Evolutionary conservation across 768 basidiomycete genomes (phyloP).

Genomic region (Russula compacta): DNA sequence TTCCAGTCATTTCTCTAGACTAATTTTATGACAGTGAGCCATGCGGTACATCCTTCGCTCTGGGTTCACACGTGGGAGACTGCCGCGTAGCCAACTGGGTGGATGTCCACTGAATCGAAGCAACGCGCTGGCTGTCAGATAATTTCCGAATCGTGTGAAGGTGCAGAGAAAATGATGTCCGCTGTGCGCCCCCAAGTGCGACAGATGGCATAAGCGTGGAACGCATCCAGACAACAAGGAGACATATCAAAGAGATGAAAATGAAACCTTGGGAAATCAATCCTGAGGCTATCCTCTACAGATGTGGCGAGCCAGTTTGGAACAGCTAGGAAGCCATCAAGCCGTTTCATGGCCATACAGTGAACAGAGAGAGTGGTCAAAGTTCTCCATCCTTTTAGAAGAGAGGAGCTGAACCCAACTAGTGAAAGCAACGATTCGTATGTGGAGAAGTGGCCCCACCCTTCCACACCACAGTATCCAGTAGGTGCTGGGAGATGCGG

Average conservation of each 20-base stretch:
- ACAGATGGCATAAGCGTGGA: not conserved
- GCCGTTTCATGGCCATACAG: no score
- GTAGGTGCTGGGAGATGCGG: no score
- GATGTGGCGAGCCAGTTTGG: no score
- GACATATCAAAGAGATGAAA: not conserved
- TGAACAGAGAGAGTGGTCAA: no score
- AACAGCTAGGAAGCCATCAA: no score
- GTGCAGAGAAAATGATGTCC: not conserved
- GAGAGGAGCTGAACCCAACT: no score
- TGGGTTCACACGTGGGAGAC: not conserved
- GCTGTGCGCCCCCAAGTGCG: not conserved
- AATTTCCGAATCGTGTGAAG: not conserved
- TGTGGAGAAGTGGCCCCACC: no score
- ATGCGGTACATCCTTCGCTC: not conserved
- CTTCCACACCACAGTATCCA: no score
- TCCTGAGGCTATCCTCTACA: not conserved
- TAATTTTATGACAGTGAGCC: not conserved
- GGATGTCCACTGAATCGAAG: not conserved
- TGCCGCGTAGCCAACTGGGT: not conserved
- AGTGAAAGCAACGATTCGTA: no score
- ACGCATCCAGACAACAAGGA: not conserved
- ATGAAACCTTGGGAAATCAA: not conserved
- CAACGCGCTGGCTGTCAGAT: not conserved
- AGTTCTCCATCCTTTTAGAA: no score
- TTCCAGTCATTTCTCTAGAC: not conserved